Evolutionary conservation across 1,284 basidiomycete species (phyloP).

Genomic region (Apiotrichum porosum): DNA sequence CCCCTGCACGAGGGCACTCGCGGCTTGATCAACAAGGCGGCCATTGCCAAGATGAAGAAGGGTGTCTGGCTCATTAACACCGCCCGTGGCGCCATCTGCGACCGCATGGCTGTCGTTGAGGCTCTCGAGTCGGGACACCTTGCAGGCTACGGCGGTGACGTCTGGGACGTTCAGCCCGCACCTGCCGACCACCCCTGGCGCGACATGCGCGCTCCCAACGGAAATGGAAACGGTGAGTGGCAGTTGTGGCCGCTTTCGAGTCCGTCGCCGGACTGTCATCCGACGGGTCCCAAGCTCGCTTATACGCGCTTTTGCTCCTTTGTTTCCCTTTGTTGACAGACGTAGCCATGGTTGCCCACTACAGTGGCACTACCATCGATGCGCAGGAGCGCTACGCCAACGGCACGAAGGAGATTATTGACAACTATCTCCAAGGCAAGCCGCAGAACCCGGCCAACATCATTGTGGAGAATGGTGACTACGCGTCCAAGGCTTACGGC

Average conservation of each 20-base stretch:
- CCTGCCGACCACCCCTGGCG: slow-evolving; percentile 84
- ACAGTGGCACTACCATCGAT: slow-evolving; percentile 84
- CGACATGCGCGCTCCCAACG: slow-evolving; percentile 70
- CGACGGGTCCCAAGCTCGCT: no score
- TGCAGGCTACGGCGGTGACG: slow-evolving; percentile 64
- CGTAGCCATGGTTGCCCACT: slow-evolving; percentile 51
- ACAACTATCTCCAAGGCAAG: slow-evolving; percentile 66
- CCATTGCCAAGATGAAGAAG: slow-evolving; percentile 85
- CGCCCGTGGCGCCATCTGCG: slow-evolving; percentile 87
- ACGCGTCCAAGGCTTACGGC: slow-evolving; percentile 17
- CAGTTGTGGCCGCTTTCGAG: no score
- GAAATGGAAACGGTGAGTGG: slow-evolving; percentile 61
- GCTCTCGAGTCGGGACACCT: slow-evolving; percentile 76
- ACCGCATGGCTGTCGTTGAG: slow-evolving; percentile 70
- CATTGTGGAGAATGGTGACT: slow-evolving; percentile 62
- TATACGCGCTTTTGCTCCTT: no score
- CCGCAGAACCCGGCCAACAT: slow-evolving; percentile 72
- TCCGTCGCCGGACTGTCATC: no score
- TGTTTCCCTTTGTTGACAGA: no score
- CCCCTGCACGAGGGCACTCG: slow-evolving; percentile 84
- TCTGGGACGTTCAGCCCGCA: slow-evolving; percentile 77
- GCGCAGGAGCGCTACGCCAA: slow-evolving; percentile 83
- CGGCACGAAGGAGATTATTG: slow-evolving; percentile 73
- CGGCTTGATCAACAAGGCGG: slow-evolving; percentile 74
- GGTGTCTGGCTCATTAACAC: slow-evolving; percentile 88